Conservation (phyloP, 2,329 filamentous ascomycete genomes). For the Diaporthe citrichinensis region DNA sequence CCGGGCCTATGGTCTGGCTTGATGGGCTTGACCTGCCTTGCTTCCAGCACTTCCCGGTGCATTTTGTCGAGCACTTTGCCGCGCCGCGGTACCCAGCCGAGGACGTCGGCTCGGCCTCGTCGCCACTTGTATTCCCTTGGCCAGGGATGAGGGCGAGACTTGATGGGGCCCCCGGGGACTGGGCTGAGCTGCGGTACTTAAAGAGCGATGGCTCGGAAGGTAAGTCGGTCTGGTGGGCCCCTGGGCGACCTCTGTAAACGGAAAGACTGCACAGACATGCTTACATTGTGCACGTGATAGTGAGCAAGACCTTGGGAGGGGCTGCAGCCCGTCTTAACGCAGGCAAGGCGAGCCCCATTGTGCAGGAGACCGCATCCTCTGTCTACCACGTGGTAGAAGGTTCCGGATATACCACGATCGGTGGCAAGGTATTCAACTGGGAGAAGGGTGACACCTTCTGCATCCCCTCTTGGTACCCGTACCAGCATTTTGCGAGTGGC, state of each 20-base stretch:
- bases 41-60: conserved; percentile 64
- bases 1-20: conserved; percentile 69
- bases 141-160: conserved; percentile 57
- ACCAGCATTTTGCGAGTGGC: conserved; percentile 60
- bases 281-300: conserved; percentile 44
- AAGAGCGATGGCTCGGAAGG: conserved; percentile 49
- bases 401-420: conserved; percentile 57
- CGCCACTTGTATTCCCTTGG: conserved; percentile 65
- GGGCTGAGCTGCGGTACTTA: conserved; percentile 50
- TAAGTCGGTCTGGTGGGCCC: conserved; percentile 40
- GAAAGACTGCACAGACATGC: neutral
- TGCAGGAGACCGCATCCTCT: conserved; percentile 65
- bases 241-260: too few relatives aligned
- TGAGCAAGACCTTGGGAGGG: conserved; percentile 62
- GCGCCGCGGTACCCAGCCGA: conserved; percentile 58
- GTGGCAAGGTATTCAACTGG: conserved; percentile 57
- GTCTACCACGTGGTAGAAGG: conserved; percentile 68
- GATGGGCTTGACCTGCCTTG: conserved; percentile 67
- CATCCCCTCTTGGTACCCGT: conserved; percentile 65
- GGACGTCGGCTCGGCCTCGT: conserved; percentile 55
- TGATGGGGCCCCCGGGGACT: conserved; percentile 52
- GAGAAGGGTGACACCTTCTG: conserved; percentile 68
- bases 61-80: conserved; percentile 66
- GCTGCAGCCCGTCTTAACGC: conserved; percentile 60
- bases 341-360: conserved; percentile 51